Evolutionary conservation across 768 basidiomycete species (phyloP).

Genomic region (Boletellus sp.): DNA sequence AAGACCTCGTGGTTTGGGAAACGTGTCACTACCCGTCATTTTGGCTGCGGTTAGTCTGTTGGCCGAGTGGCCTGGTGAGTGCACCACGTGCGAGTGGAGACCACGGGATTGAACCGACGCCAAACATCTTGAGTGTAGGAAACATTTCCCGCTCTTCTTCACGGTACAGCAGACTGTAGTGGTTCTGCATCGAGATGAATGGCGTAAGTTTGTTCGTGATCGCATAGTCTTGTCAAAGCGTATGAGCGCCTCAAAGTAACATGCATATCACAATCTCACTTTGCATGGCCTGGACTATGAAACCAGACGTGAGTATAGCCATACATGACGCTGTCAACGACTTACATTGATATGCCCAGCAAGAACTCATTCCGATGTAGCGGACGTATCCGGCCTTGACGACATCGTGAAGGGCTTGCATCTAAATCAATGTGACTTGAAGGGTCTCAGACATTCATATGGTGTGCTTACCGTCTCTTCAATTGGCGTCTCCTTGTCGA

Average conservation of each 20-base stretch:
- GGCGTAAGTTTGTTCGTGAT: constrained; percentile 44
- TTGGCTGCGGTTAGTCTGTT: constrained; percentile 26
- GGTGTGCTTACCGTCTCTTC: constrained; percentile 35
- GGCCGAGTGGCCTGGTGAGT: constrained; percentile 32
- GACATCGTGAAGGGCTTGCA: constrained; percentile 50
- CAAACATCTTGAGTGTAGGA: constrained; percentile 45
- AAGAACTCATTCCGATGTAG: constrained; percentile 44
- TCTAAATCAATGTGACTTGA: constrained; percentile 23
- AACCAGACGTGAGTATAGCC: constrained; percentile 2
- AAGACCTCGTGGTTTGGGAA: neutral
- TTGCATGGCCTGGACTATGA: constrained; percentile 38
- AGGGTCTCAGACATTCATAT: neutral
- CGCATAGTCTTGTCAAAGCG: constrained; percentile 32
- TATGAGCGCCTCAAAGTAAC: constrained; percentile 1
- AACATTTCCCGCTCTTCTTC: constrained; percentile 62
- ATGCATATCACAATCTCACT: constrained; percentile 19
- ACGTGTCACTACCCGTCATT: constrained; percentile 19
- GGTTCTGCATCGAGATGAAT: constrained; percentile 66
- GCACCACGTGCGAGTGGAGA: constrained; percentile 39
- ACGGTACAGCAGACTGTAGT: constrained; percentile 52
- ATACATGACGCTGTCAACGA: neutral
- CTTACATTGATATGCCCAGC: constrained; percentile 40
- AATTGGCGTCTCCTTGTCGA: constrained; percentile 49
- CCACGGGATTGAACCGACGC: constrained; percentile 47
- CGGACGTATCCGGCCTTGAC: constrained; percentile 47